Evolutionary conservation across 2,329 filamentous ascomycete genomes (phyloP).

Genomic region (Falciphora oryzae): DNA sequence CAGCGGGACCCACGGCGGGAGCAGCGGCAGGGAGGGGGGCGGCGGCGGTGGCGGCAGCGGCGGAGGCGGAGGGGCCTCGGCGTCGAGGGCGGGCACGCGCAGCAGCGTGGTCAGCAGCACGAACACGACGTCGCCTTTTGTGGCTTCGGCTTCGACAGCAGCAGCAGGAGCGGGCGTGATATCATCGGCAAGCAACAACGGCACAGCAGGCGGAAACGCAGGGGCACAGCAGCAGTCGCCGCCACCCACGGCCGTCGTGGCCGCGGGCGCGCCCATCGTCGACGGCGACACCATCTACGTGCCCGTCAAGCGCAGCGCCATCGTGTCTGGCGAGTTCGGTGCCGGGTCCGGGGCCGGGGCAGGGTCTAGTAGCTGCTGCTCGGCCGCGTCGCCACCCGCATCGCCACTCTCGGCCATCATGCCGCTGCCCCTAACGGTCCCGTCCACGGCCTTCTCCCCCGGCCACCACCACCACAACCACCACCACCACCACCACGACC

Average conservation of each 20-base stretch:
- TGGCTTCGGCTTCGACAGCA: neutral
- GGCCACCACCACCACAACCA: neutral
- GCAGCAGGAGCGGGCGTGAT: neutral
- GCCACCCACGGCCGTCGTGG: neutral
- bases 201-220: neutral
- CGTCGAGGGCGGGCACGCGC: neutral
- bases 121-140: neutral
- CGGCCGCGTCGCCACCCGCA: constrained; percentile 1
- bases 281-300: constrained; percentile 11
- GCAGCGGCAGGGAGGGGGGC: neutral
- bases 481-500: neutral
- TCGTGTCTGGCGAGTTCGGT: constrained; percentile 7
- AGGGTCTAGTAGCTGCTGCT: neutral
- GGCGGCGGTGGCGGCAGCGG: neutral
- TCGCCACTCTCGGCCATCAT: neutral
- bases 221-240: neutral
- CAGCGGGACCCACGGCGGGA: neutral
- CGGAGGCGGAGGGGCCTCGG: neutral
- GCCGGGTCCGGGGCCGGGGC: neutral
- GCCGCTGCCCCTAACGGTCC: neutral
- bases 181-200: neutral
- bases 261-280: constrained; percentile 2
- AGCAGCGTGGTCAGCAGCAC: constrained; percentile 1
- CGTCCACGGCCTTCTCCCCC: neutral
- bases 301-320: constrained; percentile 10